Percentiles rank a stretch among this genome's conserved stretches.
phyloP scores from a whole-genome alignment of 2,329 filamentous ascomycete genomes.

The Aspergillus thermomutatus region DNA sequence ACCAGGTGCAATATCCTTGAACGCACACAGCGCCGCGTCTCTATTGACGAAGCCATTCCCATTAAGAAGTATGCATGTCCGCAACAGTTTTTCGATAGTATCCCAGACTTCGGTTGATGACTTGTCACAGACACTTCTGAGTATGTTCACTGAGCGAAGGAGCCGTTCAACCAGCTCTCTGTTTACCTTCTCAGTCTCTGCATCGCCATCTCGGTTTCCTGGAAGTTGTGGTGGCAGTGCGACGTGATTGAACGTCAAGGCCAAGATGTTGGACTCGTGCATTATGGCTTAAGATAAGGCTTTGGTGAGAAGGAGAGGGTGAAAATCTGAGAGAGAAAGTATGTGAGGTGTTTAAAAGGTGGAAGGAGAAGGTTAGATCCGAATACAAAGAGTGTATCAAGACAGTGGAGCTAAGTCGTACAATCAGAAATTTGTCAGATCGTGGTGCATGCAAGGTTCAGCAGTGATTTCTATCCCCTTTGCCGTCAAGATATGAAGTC shows the following conservation, averaged over 20 bases:
- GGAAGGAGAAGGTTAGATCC: too few species aligned
- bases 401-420: too few species aligned
- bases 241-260: conserved; percentile 33
- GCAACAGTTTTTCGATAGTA: not conserved
- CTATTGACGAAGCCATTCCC: not conserved
- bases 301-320: not conserved
- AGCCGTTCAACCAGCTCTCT: conserved; percentile 29
- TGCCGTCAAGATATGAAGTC: too few species aligned
- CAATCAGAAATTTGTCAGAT: too few species aligned
- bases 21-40: not conserved
- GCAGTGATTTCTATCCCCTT: too few species aligned
- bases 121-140: conserved; percentile 13
- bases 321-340: not conserved
- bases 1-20: not conserved
- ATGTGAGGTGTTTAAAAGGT: not conserved
- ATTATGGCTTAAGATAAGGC: conserved; percentile 6
- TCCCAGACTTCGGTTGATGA: conserved; percentile 13
- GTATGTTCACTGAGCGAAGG: conserved; percentile 18
- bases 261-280: not conserved
- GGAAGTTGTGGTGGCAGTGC: conserved; percentile 39
- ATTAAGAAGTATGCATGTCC: not conserved
- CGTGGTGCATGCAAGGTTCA: too few species aligned
- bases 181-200: conserved; percentile 22
- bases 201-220: conserved; percentile 28
- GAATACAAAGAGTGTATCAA: too few species aligned